These are phyloP conservation scores for Rhizopus stolonifer DNA, from an alignment of 371 early-diverging fungal genomes.

Conservation along the genomic window DNA sequence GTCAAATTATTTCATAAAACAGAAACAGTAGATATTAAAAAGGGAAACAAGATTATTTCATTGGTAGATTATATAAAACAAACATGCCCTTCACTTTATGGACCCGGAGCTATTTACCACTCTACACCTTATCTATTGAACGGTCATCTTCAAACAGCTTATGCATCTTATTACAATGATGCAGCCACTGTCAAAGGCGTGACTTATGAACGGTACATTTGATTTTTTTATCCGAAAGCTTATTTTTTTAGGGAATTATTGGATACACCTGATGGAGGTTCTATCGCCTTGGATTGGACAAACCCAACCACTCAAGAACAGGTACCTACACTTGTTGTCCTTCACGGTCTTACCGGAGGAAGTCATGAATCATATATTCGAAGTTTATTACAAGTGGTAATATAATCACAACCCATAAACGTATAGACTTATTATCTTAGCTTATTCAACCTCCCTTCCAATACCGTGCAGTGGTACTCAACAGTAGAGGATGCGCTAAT, in stretches of 20 bases:
- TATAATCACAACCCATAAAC: neutral
- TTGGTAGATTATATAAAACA: slow-evolving; percentile 39
- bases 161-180: slow-evolving; percentile 53
- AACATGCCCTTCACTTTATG: slow-evolving; percentile 44
- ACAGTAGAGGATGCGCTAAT: slow-evolving; percentile 85
- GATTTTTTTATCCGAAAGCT: neutral
- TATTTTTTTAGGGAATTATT: slow-evolving; percentile 58
- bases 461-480: slow-evolving; percentile 81
- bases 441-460: slow-evolving; percentile 49
- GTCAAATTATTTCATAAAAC: slow-evolving; percentile 23
- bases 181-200: slow-evolving; percentile 37
- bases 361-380: slow-evolving; percentile 86
- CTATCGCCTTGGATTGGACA: slow-evolving; percentile 86
- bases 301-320: slow-evolving; percentile 51
- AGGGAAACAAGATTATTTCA: slow-evolving; percentile 23
- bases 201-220: slow-evolving; percentile 57
- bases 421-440: slow-evolving; percentile 16
- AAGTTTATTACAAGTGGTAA: slow-evolving; percentile 64
- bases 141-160: slow-evolving; percentile 64
- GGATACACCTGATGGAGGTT: slow-evolving; percentile 79
- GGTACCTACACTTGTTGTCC: slow-evolving; percentile 71
- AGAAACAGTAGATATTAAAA: slow-evolving; percentile 10
- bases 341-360: slow-evolving; percentile 92
- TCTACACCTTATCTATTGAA: slow-evolving; percentile 61
- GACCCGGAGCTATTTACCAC: slow-evolving; percentile 38